Evolutionary conservation across 768 basidiomycete genomes (phyloP), one percentile per base, ranked within the genome.

Genomic region (Tulasnella calospora): DNA sequence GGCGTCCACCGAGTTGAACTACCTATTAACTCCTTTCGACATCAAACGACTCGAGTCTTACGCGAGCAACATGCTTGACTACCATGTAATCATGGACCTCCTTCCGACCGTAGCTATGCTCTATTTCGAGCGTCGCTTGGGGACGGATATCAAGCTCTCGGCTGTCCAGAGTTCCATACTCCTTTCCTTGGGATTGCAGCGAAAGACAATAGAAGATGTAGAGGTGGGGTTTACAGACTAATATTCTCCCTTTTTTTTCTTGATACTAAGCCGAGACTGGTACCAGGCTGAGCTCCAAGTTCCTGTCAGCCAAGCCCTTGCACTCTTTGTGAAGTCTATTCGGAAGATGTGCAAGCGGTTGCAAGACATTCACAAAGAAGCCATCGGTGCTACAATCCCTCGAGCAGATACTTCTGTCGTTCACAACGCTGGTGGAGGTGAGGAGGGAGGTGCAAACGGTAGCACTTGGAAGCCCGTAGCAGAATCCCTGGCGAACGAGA

Each of bases 1-100:
- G 33, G 80, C 87, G 23, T 83, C 85, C 1, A 35, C 30, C 15
- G 92, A 93, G 79, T 85, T 92, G 21, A 86, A 89, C 0, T 86
- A 91, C 71, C 83, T 93, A 9, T 83, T 96, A 77, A 92, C 94
- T 0, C 95, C 98, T 0, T 99, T 97, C 83, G 98, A 99, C 84
- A 88, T 99, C 81, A 98, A 99, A 84, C 92, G 98, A 1, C 88
- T 99, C 19, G 93, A 96, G 81, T 94, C 97, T 7, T 99, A 99
- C 81, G 93, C 95, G 0, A 96, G 98, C 84, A 95, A 95, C 83
- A 92, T 93, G 90, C 88, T 99, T 57, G 98, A 99, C 84, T 98
- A 97, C 82, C 98, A 99, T 83, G 95, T 97, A 81, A 89, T 99
- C 78, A 88, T 99, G 55, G 98, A 99, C 84, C 87, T 99, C 35